A percentile compares a stretch with the other conserved stretches of the same genome.
phyloP scores from a whole-genome alignment of 352 stramenopile genomes.

The Phytophthora ohioensis region DNA sequence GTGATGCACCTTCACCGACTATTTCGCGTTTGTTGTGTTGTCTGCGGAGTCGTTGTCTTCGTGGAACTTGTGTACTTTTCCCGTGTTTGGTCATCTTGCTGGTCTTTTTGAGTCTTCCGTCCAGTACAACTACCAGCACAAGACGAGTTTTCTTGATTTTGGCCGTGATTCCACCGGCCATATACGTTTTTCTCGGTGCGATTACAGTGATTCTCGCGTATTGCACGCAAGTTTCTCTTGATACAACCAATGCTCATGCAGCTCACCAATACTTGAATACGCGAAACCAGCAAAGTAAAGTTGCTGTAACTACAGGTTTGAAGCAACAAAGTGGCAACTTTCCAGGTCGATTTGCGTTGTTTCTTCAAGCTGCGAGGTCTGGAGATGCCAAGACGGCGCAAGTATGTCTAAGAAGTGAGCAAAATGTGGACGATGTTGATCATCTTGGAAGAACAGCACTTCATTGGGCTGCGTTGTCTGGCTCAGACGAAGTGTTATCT shows the following conservation, averaged over 20 bases:
- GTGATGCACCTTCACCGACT: constrained; percentile 37
- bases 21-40: constrained; percentile 73
- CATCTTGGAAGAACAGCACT: constrained; percentile 69
- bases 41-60: constrained; percentile 68
- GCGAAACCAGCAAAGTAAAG: constrained; percentile 54
- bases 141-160: constrained; percentile 56
- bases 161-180: constrained; percentile 43
- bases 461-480: constrained; percentile 70
- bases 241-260: constrained; percentile 64
- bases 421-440: constrained; percentile 71
- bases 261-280: constrained; percentile 66
- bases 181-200: constrained; percentile 51
- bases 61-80: constrained; percentile 58
- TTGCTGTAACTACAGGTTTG: constrained; percentile 54
- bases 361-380: constrained; percentile 62
- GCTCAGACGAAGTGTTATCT: constrained; percentile 64
- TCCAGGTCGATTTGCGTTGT: constrained; percentile 68
- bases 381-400: constrained; percentile 56
- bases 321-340: constrained; percentile 40
- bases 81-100: constrained; percentile 67
- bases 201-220: constrained; percentile 59
- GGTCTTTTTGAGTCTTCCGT: constrained; percentile 50
- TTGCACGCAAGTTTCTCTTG: constrained; percentile 54
- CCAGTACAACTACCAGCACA: constrained; percentile 29
- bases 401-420: constrained; percentile 67